These are phyloP conservation scores for Magnusiomyces starmeri DNA, from an alignment of 1,139 yeast species.

Conservation along the genomic window DNA sequence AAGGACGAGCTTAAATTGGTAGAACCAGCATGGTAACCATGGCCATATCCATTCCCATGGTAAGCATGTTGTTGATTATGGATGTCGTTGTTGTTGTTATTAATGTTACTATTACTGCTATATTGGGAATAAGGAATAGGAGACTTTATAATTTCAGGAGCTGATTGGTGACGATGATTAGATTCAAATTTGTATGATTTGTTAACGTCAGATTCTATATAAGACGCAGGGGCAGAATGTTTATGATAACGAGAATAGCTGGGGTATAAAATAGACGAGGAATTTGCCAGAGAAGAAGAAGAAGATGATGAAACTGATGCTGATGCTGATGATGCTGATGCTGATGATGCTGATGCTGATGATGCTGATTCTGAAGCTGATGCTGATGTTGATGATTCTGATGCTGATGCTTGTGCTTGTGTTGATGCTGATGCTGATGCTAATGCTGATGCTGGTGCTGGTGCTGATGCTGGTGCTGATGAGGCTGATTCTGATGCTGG, in stretches of 20 bases:
- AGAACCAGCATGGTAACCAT: too few species aligned
- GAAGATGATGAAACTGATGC: background rate
- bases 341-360: too few species aligned
- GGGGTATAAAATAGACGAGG: background rate
- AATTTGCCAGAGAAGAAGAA: background rate
- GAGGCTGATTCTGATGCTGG: background rate
- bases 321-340: too few species aligned
- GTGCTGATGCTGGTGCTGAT: background rate
- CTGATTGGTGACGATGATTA: constrained; percentile 20
- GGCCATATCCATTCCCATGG: too few species aligned
- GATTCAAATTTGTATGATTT: background rate
- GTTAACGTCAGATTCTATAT: background rate
- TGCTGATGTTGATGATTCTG: too few species aligned
- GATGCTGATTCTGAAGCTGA: too few species aligned
- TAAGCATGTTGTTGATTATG: too few species aligned
- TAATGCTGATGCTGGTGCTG: background rate
- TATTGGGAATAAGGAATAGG: constrained; percentile 4
- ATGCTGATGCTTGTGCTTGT: too few species aligned
- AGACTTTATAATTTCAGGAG: constrained; percentile 19
- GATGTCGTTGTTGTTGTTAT: too few species aligned
- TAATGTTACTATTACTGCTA: background rate
- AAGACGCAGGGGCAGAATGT: constrained; percentile 4
- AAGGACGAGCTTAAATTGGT: too few species aligned
- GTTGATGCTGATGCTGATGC: too few species aligned
- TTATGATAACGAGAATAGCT: constrained; percentile 1